phyloP scores from a whole-genome alignment of 306 rosid species.

The Acacia crassicarpa region DNA sequence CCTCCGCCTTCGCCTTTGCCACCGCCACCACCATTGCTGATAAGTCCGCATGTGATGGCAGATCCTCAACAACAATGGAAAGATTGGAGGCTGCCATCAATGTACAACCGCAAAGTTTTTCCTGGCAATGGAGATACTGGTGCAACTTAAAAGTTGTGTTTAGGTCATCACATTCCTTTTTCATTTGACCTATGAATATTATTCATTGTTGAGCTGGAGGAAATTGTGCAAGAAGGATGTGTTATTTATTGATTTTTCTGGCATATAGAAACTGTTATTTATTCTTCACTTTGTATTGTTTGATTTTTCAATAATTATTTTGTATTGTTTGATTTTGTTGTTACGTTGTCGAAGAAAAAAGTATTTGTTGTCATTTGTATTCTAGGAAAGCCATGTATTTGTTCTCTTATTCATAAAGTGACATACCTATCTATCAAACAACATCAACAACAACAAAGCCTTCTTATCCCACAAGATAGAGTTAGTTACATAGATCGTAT shows the following conservation, averaged over 20 bases:
- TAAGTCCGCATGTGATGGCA: slow-evolving; percentile 36
- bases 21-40: slow-evolving; percentile 29
- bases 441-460: too few relatives aligned
- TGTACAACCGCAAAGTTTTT: neutral
- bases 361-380: neutral
- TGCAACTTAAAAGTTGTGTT: slow-evolving; percentile 52
- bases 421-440: too few relatives aligned
- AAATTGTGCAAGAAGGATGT: slow-evolving; percentile 40
- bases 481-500: too few relatives aligned
- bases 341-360: slow-evolving; percentile 20
- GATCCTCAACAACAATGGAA: slow-evolving; percentile 49
- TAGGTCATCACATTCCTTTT: slow-evolving; percentile 40
- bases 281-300: slow-evolving; percentile 38
- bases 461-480: too few relatives aligned
- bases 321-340: slow-evolving; percentile 40
- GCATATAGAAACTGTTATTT: slow-evolving; percentile 23
- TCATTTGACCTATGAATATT: slow-evolving; percentile 36
- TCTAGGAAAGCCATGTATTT: neutral
- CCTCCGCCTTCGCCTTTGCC: neutral
- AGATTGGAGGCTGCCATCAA: neutral
- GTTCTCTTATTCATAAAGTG: neutral
- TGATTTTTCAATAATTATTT: slow-evolving; percentile 44
- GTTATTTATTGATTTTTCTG: slow-evolving; percentile 35
- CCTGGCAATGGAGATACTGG: slow-evolving; percentile 35
- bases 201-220: slow-evolving; percentile 41